These are phyloP conservation scores for Solanum sejunctum DNA, from an alignment of 257 asterid genomes.

Conservation along the genomic window DNA sequence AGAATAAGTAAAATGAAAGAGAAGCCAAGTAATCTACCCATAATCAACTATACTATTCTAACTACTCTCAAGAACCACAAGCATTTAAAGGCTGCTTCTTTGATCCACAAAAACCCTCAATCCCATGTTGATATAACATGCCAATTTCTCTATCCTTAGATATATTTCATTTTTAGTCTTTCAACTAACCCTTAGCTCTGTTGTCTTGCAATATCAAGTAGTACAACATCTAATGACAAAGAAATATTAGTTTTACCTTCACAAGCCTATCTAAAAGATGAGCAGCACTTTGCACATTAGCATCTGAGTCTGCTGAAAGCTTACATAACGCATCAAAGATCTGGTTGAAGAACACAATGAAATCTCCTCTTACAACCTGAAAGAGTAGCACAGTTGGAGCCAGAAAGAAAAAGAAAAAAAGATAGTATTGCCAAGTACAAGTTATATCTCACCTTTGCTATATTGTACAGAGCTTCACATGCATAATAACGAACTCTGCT, in stretches of 20 bases:
- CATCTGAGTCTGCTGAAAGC: constrained; percentile 97
- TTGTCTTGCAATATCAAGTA: background rate
- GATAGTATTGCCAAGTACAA: background rate
- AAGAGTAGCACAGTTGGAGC: constrained; percentile 5
- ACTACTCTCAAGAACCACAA: background rate
- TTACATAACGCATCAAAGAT: constrained; percentile 91
- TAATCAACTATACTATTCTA: background rate
- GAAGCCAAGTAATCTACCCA: background rate
- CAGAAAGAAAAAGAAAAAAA: constrained; percentile 2
- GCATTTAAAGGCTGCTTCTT: background rate
- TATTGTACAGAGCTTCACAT: constrained; percentile 95
- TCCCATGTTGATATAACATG: background rate
- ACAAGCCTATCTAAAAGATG: constrained; percentile 99
- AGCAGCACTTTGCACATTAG: constrained; percentile 99
- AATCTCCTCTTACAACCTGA: constrained; percentile 99
- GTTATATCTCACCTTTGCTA: constrained; percentile 70
- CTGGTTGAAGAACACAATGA: constrained; percentile 92
- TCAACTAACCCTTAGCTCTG: background rate
- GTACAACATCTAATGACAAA: background rate
- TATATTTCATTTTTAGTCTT: background rate
- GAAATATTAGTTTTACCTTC: constrained; percentile 37
- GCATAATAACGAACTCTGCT: constrained; percentile 99
- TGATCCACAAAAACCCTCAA: background rate
- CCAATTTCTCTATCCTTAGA: background rate
- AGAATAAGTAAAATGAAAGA: background rate